Base-by-base conservation (phyloP, 2,329 filamentous ascomycete species). In the Trichoderma sp. region DNA sequence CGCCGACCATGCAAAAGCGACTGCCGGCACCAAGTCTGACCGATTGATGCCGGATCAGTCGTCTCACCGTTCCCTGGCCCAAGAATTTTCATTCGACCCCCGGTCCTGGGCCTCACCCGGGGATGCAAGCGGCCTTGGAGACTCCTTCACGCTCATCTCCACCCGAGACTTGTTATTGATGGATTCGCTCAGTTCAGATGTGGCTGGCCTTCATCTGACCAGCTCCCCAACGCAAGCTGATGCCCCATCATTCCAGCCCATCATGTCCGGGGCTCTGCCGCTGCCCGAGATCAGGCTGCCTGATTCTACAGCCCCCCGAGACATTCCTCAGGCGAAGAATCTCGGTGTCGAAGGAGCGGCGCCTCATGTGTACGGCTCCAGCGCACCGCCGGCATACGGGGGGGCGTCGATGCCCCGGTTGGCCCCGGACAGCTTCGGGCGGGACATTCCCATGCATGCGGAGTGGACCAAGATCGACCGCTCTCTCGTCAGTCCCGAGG, bases 401-500 rank as follows among this genome's bases (percentile, higher is more conserved):
- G 78, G 74, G 61, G 74, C 78, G 3, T 68, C 67, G 26, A 66
- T 69, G 61, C 71, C 75, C 44, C 78, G 77, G 3, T 75, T 88
- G 3, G 84, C 80, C 0, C 86, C 87, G 0, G 87, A 89, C 69
- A 78, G 81, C 24, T 79, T 82, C 39, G 87, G 87, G 1, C 78
- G 81, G 5, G 80, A 83, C 14, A 89, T 89, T 2, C 74, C 81
- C 0, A 74, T 80, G 6, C 82, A 87, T 34, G 85, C 85, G 1
- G 80, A 80, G 62, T 88, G 85, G 85, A 88, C 85, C 14, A 82
- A 80, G 59, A 84, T 88, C 50, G 79, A 78, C 50, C 80, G 85
- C 21, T 76, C 75, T 4, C 75, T 86, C 1, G 78, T 88, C 12
- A 86, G 83, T 12, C 81, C 81, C 6, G 83, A 85, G 68, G 83